Conservation (phyloP, 352 stramenopile species). For the Phytophthora syringae region DNA sequence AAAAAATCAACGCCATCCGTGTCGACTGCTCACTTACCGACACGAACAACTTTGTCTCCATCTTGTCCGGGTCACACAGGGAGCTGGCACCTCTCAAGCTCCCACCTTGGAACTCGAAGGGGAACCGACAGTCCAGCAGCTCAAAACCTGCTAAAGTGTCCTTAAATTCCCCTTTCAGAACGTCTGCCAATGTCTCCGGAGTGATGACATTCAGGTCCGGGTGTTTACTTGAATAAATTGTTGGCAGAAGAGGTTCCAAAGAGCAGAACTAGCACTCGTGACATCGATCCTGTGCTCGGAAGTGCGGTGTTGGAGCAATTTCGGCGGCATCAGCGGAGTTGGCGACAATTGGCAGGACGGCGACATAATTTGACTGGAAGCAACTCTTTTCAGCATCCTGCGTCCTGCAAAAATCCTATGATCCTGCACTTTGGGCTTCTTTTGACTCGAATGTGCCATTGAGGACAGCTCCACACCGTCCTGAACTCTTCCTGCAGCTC, state of each 20-base stretch:
- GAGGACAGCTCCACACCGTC: conserved; percentile 8
- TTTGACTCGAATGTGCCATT: conserved; percentile 14
- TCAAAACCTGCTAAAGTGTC: conserved; percentile 35
- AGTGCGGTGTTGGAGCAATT: conserved; percentile 9
- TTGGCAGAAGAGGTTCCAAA: conserved; percentile 46
- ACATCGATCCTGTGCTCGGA: conserved; percentile 22
- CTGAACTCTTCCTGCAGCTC: not conserved
- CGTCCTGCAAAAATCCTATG: not conserved
- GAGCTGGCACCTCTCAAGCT: conserved; percentile 46
- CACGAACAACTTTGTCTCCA: conserved; percentile 52
- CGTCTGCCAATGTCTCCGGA: conserved; percentile 44
- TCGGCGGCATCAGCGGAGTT: conserved; percentile 4
- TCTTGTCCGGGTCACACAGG: conserved; percentile 47
- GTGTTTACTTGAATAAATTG: conserved; percentile 56
- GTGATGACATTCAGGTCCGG: conserved; percentile 71
- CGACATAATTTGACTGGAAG: conserved; percentile 20
- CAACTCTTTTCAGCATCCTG: conserved; percentile 23
- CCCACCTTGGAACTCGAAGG: conserved; percentile 57
- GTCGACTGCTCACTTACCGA: conserved; percentile 23
- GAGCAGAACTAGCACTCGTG: conserved; percentile 1
- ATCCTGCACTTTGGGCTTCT: conserved; percentile 37
- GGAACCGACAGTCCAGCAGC: conserved; percentile 69
- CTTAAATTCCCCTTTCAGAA: conserved; percentile 48
- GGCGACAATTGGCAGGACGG: conserved; percentile 2
- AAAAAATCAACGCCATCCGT: conserved; percentile 63